Base-by-base conservation (phyloP, 495 filamentous ascomycete species). In the Achaetomiella virescens region DNA sequence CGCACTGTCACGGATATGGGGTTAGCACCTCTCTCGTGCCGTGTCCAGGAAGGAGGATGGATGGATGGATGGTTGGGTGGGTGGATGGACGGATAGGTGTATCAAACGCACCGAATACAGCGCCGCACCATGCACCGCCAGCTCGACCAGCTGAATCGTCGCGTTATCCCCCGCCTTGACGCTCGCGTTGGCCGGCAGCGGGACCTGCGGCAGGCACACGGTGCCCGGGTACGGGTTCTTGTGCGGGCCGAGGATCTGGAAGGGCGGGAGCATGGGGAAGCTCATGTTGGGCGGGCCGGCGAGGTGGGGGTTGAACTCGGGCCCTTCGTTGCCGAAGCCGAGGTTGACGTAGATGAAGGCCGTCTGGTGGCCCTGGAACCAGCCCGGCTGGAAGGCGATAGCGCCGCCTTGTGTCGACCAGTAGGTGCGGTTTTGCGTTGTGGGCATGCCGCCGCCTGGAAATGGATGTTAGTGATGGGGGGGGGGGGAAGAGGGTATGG, bases 281-380 rank as follows among this genome's bases (percentile, higher is more conserved):
- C 89, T 95, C 84, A 91, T 90, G 76, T 97, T 97, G n/a, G 71
- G 71, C 2, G 95, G 95, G 7, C 72, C 72, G 38, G 52, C 48
- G 52, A 58, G 47, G 1, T 33, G 10, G 1, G 41, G 47, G 5
- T 6, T 17, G 31, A 40, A 24, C 10, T 75, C 72, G 14, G 79
- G 78, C 2, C 78, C 79, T 9, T 81, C 70, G 18, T 80, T 89
- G 52, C 92, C 95, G 56, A 91, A 81, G 52, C 95, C 95, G 45
- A 99, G 75, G 76, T 99, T 99, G 72, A 99, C 78, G 71, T 97
- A 96, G 66, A 97, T 78, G 55, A 91, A 81, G 31, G 92, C 93
- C 6, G 84, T 86, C 9, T 78, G 66, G 66, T 99, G 95, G 57
- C 95, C 95, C 38, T 82, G 84, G 77, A 97, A 97, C 95, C 95